Evolutionary conservation across 129 eudicot species (phyloP).

Genomic region (Artemisia annua): DNA sequence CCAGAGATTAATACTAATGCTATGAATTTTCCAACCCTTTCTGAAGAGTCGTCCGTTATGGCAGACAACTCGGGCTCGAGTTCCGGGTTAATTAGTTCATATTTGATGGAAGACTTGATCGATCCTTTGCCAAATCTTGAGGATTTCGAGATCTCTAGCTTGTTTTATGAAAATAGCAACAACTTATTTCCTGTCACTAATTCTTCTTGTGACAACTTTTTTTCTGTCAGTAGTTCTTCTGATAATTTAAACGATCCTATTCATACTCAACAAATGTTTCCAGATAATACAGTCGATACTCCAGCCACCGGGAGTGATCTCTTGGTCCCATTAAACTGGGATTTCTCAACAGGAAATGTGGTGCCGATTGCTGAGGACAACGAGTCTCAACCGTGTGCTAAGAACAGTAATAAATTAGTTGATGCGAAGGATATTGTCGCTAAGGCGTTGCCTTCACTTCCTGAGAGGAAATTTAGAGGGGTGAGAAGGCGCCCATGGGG

Average conservation of each 20-base stretch:
- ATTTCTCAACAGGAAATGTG: conserved; percentile 12
- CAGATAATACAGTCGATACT: not conserved
- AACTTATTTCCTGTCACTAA: not conserved
- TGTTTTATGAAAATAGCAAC: conserved; percentile 3
- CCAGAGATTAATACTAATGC: not conserved
- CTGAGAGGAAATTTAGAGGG: conserved; percentile 26
- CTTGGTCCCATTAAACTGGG: conserved; percentile 7
- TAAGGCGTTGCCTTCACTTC: not conserved
- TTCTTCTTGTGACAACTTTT: not conserved
- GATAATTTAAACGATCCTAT: not conserved
- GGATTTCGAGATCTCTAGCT: conserved; percentile 12
- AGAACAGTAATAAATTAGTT: not conserved
- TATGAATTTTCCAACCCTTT: conserved; percentile 9
- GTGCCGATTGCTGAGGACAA: not conserved
- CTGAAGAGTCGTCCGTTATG: conserved; percentile 10
- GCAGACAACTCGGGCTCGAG: not conserved
- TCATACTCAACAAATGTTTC: not conserved
- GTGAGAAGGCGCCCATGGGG: conserved; percentile 29
- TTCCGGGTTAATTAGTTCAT: not conserved
- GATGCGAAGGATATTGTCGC: not conserved
- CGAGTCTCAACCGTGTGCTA: not conserved
- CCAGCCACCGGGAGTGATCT: not conserved
- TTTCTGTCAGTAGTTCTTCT: not conserved
- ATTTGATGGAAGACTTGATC: not conserved
- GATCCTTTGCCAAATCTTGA: conserved; percentile 1